Base-by-base conservation (phyloP, 2,329 filamentous ascomycete species). In the Aspergillus costaricaensis region DNA sequence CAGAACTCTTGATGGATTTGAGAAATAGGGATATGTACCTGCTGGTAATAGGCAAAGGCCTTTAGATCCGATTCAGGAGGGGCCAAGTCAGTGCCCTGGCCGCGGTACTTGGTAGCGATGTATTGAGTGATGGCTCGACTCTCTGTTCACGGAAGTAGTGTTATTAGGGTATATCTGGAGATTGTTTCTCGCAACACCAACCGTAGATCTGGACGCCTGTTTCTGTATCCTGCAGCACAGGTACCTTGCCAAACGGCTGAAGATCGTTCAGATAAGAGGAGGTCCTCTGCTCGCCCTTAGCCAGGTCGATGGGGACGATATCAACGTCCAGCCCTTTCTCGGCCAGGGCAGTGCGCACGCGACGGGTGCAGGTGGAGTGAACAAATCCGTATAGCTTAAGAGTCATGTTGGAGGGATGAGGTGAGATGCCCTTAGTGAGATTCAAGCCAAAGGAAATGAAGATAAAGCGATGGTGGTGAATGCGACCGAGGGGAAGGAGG, bases 231-330 rank as follows among this genome's bases (percentile, higher is more conserved):
- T 74, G 68, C 3, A 77, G 59, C n/a, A 71, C 67, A 10, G 75
- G 75, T 0, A 77, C 62, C 61, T 74, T 75, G 1, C 75, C 75
- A 41, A 77, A 77, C 0, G 74, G 75, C 15, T 76, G 70, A 17
- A 70, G 62, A 14, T 67, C 63, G 5, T 57, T 57, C 3, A 71
- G 39, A 54, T 70, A 71, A 0, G 62, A 57, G 12, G 62, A 52
- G 2, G 51, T 23, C 56, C 71, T 74, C 15, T 77, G 72, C 48
- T 72, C 74, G 30, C 64, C 63, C 10, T 62, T 58, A 1, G 56
- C 15, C 19, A 72, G 54, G 52, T 75, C 61, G 47, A 76, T 48
- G 6, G 52, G 6, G 25, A 70, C 51, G 12, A 75, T 44, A 50
- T 76, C 70, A 38, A 61, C 69, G 15, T 70, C 67, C 15, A 76